Percentiles rank a stretch among this genome's conserved stretches.
Evolutionary conservation across 2,329 filamentous ascomycete genomes (phyloP).

Genomic region (Mycogone perniciosa): DNA sequence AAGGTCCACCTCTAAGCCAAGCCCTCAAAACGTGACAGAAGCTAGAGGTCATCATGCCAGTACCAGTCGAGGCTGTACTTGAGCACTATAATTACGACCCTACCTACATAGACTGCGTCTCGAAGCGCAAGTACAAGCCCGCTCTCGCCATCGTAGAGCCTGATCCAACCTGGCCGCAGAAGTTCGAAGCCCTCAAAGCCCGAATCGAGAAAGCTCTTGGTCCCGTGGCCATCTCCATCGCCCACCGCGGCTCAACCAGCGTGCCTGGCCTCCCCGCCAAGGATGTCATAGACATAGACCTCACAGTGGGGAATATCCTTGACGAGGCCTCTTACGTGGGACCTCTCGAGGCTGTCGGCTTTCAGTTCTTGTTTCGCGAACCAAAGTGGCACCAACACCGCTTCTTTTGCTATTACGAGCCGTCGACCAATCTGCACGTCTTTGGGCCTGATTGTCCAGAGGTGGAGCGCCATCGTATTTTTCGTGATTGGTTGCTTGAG

Average conservation of each 20-base stretch:
- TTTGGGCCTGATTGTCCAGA: conserved; percentile 39
- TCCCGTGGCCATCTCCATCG: conserved; percentile 30
- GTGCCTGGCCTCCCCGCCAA: conserved; percentile 45
- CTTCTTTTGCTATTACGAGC: conserved; percentile 33
- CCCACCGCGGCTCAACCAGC: conserved; percentile 46
- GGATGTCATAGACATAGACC: conserved; percentile 46
- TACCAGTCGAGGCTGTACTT: conserved; percentile 16
- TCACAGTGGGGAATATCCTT: conserved; percentile 34
- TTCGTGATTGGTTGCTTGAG: conserved; percentile 35
- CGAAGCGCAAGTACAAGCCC: conserved; percentile 18
- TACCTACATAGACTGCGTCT: conserved; percentile 19
- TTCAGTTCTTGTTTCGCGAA: conserved; percentile 41
- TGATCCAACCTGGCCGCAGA: conserved; percentile 31
- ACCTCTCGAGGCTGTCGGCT: conserved; percentile 37
- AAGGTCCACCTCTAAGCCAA: no score
- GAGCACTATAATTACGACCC: conserved; percentile 21
- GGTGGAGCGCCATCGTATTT: conserved; percentile 33
- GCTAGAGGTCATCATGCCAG: conserved; percentile 1
- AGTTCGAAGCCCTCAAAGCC: conserved; percentile 25
- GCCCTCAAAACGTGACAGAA: no score
- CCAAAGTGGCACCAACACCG: conserved; percentile 43
- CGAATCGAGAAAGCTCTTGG: conserved; percentile 32
- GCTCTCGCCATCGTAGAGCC: conserved; percentile 29
- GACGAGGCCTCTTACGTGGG: conserved; percentile 38
- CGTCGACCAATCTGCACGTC: conserved; percentile 41